Evolutionary conservation across 345 rosid species (phyloP), one percentile per base, ranked within the genome.

Genomic region (Salix arbutifolia): DNA sequence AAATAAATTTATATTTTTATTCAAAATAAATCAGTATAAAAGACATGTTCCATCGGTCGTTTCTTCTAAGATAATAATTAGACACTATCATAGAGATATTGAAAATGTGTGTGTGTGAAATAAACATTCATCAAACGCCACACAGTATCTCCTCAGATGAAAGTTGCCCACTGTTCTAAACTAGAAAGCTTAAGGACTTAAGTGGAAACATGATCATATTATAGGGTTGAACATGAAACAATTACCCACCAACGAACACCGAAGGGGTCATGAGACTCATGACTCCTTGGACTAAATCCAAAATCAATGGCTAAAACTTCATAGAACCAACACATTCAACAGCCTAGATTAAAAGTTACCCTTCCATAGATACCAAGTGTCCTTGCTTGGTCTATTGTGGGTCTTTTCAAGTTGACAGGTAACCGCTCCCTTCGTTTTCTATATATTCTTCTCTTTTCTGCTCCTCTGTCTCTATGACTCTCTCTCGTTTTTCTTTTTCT

Each of bases 351-450:
- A 37, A 30, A 70, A 69, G 8, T 9, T 44, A 12, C 26, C 13
- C 52, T 17, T 69, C 26, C 19, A 23, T 16, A 21, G 30, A 44
- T 28, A 18, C 18, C 6, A n/a, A 53, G 70, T 66, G 11, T 69
- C 53, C 65, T 67, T 69, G 82, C 42, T 67, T 78, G 87, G 75
- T 77, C 72, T 26, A 40, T 5, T 9, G 30, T 44, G 38, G 77
- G 40, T 50, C 65, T 69, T 40, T 40, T 9, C 44, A 40, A 40
- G 44, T 10, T 77, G 80, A 79, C 82, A 68, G 78, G 78, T 76
- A 19, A 58, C 66, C 58, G 56, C 50, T 23, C 28, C 8, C 23
- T 19, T 26, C 33, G 7, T 28, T 4, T 37, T 52, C 76, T 25
- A 67, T 78, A 50, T 67, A 77, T 52, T 67, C 17, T 69, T 44